Conservation (phyloP, 345 rosid genomes). For the Sisymbrium altissimum region DNA sequence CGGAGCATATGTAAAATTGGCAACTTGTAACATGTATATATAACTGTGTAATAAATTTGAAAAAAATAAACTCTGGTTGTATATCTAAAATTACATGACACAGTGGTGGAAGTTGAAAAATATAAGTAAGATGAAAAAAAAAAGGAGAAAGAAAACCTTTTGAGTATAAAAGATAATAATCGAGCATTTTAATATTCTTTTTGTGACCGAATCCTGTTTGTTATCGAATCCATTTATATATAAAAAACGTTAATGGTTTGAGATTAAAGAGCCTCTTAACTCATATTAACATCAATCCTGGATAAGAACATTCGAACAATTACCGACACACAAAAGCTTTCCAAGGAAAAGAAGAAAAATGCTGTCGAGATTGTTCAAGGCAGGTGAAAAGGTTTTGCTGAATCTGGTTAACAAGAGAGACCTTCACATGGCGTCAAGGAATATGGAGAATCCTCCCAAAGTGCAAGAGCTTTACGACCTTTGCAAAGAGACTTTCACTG, state of each 20-base stretch:
- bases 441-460: conserved; percentile 44
- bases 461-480: conserved; percentile 68
- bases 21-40: no score
- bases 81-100: no score
- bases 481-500: conserved; percentile 53
- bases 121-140: no score
- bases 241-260: not conserved
- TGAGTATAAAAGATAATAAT: no score
- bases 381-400: conserved; percentile 44
- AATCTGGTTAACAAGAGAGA: conserved; percentile 34
- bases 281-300: not conserved
- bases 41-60: no score
- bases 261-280: not conserved
- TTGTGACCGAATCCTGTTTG: no score
- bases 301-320: conserved; percentile 31
- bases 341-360: conserved; percentile 14
- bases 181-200: no score
- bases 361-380: conserved; percentile 47
- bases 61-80: no score
- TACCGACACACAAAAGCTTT: conserved; percentile 11
- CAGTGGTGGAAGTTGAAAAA: no score
- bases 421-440: conserved; percentile 42
- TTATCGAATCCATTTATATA: no score
- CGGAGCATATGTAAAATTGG: no score
- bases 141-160: no score